Evolutionary conservation across 257 asterid genomes (phyloP), one percentile per base, ranked within the genome.

Genomic region (Gentiana macrophylla): DNA sequence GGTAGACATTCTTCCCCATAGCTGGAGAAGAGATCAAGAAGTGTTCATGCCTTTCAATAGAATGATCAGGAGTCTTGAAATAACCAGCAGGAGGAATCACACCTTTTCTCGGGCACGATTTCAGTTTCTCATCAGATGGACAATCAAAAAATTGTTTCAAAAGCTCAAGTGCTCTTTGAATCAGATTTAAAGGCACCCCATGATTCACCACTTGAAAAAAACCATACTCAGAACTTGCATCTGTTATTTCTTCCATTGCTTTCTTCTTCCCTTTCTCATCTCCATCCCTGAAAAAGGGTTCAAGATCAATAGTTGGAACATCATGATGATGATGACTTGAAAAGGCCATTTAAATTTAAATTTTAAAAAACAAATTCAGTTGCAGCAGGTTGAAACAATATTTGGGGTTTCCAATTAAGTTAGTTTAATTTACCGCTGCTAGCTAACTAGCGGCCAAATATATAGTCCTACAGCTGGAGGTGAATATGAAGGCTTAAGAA

Each of bases 301-400:
- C 74, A 1, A 80, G 74, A 59, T 76, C 86, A 8, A 77, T 70
- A 0, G 69, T 71, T 2, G 86, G 77, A 66, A 80, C 67, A 12
- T 53, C 24, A 24, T 24, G 24, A 24, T 24, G 24, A 24, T 24
- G 24, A 24, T 24, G 24, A 24, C 24, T 11, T 7, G n/a, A 37
- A 1, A 53, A 24, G 24, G 24, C 15, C 54, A 50, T 50, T 5
- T 41, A 5, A 10, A 41, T 7, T 41, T 41, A 10, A 41, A 41
- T 41, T 41, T 5, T 41, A 10, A 5, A 2, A 5, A 5, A 7
- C 46, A 4, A 41, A 41, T 41, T 41, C 9, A 41, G 1, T 41
- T 10, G 46, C 46, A 5, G 46, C 46, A 4, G 5, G 46, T 7
- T 5, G 9, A 41, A 5, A 41, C 9, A 41, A 5, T 5, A 41